Percentiles rank a stretch among this genome's conserved stretches.
These are phyloP conservation scores for Hypoxylon fuscum DNA, from an alignment of 495 filamentous ascomycete species.

Conservation along the genomic window DNA sequence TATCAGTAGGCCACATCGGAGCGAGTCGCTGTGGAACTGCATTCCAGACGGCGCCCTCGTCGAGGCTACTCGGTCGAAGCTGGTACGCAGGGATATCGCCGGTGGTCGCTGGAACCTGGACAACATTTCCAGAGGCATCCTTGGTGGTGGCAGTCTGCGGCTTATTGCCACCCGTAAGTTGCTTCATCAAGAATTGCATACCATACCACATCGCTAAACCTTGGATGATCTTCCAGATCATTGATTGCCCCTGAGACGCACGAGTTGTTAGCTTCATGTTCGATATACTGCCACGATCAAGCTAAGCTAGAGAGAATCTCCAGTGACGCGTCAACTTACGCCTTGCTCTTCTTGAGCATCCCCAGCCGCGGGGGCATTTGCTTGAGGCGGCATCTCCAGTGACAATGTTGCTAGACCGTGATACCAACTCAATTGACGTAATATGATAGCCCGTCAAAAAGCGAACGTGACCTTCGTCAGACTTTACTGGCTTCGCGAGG, in stretches of 20 bases:
- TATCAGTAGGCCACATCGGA: slow-evolving; percentile 87
- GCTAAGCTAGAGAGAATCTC: neutral
- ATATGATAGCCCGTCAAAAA: slow-evolving; percentile 2
- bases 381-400: slow-evolving; percentile 50
- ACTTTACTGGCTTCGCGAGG: slow-evolving; percentile 10
- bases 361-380: slow-evolving; percentile 40
- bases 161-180: slow-evolving; percentile 59
- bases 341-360: slow-evolving; percentile 48
- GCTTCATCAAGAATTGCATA: slow-evolving; percentile 58
- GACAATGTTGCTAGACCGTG: slow-evolving; percentile 12
- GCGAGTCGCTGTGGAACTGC: slow-evolving; percentile 77
- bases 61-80: slow-evolving; percentile 66
- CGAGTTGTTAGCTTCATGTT: slow-evolving; percentile 30
- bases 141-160: slow-evolving; percentile 53
- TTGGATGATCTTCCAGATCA: slow-evolving; percentile 51
- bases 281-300: neutral
- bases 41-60: slow-evolving; percentile 72
- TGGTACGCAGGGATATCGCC: slow-evolving; percentile 70
- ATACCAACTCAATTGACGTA: slow-evolving; percentile 9
- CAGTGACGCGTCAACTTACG: slow-evolving; percentile 45
- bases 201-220: slow-evolving; percentile 54
- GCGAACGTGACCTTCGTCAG: slow-evolving; percentile 6
- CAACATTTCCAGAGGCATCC: slow-evolving; percentile 56
- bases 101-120: slow-evolving; percentile 55
- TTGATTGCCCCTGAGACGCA: slow-evolving; percentile 39